phyloP scores from a whole-genome alignment of 1,139 yeast species.

The Yamadazyma taylorii region DNA sequence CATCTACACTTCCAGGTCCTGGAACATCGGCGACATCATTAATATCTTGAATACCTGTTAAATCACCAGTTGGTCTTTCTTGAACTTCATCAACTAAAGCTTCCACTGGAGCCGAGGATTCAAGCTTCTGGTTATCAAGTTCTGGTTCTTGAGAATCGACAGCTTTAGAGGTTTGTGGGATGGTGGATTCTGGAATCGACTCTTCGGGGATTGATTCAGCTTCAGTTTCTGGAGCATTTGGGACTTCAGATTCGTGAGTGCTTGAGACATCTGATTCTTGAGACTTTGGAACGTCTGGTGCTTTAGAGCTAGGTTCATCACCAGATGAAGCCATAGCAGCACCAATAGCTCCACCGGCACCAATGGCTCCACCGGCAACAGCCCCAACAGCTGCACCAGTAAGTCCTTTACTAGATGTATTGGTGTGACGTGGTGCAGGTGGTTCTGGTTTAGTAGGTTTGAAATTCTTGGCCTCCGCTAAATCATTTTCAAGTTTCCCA shows the following conservation, averaged over 20 bases:
- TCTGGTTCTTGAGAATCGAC: constrained; percentile 7
- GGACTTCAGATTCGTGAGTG: too few species aligned
- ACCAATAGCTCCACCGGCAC: constrained; percentile 21
- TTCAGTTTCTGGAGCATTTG: too few species aligned
- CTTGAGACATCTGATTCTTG: too few species aligned
- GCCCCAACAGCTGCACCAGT: constrained; percentile 31
- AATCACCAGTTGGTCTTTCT: constrained; percentile 24
- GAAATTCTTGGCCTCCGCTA: constrained; percentile 22
- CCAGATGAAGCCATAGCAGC: constrained; percentile 16
- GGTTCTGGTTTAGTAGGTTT: constrained; percentile 21
- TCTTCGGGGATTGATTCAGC: too few species aligned
- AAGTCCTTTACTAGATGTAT: constrained; percentile 17
- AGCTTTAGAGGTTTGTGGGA: neutral
- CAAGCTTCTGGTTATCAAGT: constrained; percentile 1
- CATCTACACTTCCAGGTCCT: neutral
- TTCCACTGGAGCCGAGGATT: constrained; percentile 9
- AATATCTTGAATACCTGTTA: constrained; percentile 30
- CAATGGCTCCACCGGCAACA: constrained; percentile 23
- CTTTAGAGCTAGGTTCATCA: neutral
- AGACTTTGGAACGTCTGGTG: neutral
- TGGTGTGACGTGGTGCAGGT: constrained; percentile 5
- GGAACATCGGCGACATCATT: constrained; percentile 13
- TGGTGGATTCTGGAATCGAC: constrained; percentile 2
- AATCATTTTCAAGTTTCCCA: constrained; percentile 27
- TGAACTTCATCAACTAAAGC: constrained; percentile 28